Conservation (phyloP, 139 green algal species). For the Micromonas pusilla region DNA sequence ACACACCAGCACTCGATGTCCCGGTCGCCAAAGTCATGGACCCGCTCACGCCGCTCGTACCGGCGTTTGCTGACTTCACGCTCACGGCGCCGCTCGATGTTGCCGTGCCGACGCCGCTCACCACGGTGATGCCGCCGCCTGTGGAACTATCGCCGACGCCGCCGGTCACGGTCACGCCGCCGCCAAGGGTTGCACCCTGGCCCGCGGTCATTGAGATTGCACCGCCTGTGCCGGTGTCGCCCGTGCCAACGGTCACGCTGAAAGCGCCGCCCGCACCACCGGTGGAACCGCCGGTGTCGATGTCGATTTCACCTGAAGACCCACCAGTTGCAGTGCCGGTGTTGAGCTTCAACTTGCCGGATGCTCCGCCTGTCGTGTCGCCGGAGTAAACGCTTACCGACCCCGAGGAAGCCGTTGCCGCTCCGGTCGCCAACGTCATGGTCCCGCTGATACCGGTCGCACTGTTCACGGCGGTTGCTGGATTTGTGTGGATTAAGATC, state of each 20-base stretch:
- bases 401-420: no score
- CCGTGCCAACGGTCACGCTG: constrained; percentile 6
- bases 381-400: no score
- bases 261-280: constrained; percentile 24
- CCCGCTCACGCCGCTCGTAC: background rate
- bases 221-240: constrained; percentile 7
- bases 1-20: no score
- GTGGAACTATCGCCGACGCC: background rate
- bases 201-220: background rate
- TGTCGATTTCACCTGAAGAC: constrained; percentile 12
- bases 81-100: background rate
- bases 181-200: background rate
- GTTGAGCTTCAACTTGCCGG: no score
- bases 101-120: background rate
- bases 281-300: constrained; percentile 4
- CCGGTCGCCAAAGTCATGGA: background rate
- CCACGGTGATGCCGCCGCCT: background rate
- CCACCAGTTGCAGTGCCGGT: constrained; percentile 14
- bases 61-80: no score
- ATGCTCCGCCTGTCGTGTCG: no score
- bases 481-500: no score
- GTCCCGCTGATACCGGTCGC: background rate
- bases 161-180: background rate
- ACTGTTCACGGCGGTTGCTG: background rate
- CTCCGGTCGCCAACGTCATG: background rate